phyloP scores from a whole-genome alignment of 495 filamentous ascomycete genomes.

The Xylaria castorea region DNA sequence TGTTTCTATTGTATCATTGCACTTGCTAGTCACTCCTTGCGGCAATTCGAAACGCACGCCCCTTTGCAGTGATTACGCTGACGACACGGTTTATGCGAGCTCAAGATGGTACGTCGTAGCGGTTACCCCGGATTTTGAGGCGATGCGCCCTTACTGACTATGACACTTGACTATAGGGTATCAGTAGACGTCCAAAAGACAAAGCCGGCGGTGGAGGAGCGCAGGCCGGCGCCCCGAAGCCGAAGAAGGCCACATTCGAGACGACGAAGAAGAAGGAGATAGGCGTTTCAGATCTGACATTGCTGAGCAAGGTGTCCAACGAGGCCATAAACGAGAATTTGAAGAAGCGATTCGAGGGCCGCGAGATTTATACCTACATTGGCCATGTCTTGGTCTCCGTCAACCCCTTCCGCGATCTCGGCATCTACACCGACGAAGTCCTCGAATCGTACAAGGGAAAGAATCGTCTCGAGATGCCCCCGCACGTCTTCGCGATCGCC shows the following conservation, averaged over 20 bases:
- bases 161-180: conserved; percentile 49
- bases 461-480: conserved; percentile 93
- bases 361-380: conserved; percentile 99
- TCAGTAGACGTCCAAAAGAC: conserved; percentile 62
- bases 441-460: conserved; percentile 92
- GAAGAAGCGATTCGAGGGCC: conserved; percentile 95
- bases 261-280: conserved; percentile 98
- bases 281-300: conserved; percentile 94
- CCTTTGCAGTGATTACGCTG: conserved; percentile 18
- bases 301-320: conserved; percentile 97
- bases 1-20: conserved; percentile 7
- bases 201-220: conserved; percentile 65
- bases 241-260: conserved; percentile 96
- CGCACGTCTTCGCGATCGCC: conserved; percentile 97
- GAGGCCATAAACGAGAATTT: conserved; percentile 99
- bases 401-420: conserved; percentile 97
- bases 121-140: conserved; percentile 8
- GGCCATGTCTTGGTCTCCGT: conserved; percentile 99
- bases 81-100: conserved; percentile 36
- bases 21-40: conserved; percentile 6
- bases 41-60: conserved; percentile 1
- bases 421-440: conserved; percentile 95
- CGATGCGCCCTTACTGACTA: conserved; percentile 25
- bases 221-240: conserved; percentile 66
- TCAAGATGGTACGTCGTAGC: conserved; percentile 41